These are phyloP conservation scores for Ustilago crameri DNA, from an alignment of 1,284 basidiomycete genomes.

Conservation along the genomic window DNA sequence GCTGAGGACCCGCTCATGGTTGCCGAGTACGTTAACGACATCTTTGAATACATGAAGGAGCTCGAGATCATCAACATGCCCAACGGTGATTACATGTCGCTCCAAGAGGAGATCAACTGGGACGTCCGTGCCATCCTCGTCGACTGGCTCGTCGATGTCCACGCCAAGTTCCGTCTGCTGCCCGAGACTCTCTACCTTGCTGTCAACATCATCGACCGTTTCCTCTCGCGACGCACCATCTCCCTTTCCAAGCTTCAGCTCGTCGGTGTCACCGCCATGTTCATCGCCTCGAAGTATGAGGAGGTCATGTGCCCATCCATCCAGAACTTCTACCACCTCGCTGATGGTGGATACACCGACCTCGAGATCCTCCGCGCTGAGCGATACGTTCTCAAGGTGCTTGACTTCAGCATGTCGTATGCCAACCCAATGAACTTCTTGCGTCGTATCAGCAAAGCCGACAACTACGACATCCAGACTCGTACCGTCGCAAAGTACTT, in stretches of 20 bases:
- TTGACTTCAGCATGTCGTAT: constrained; percentile 91
- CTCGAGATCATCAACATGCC: constrained; percentile 72
- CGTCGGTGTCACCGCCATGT: constrained; percentile 92
- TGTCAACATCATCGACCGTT: constrained; percentile 95
- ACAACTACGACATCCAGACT: constrained; percentile 78
- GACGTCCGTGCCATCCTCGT: constrained; percentile 81
- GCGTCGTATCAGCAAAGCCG: constrained; percentile 72
- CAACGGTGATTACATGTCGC: constrained; percentile 63
- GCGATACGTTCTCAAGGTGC: constrained; percentile 87
- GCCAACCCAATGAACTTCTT: constrained; percentile 95
- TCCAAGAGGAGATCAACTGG: constrained; percentile 66
- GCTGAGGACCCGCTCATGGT: constrained; percentile 96
- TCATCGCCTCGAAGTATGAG: constrained; percentile 94
- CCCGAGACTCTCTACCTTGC: constrained; percentile 96
- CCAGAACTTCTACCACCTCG: constrained; percentile 77
- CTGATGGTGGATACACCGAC: constrained; percentile 64
- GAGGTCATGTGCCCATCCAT: constrained; percentile 93
- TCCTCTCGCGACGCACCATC: constrained; percentile 88
- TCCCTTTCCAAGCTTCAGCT: constrained; percentile 93
- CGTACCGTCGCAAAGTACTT: constrained; percentile 84
- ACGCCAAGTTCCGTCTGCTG: constrained; percentile 89
- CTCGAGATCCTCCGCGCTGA: constrained; percentile 75
- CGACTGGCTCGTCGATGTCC: constrained; percentile 97
- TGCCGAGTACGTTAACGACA: constrained; percentile 92
- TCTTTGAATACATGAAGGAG: constrained; percentile 89